Base-by-base conservation (phyloP, 176 grass and related monocot genomes). In the Oryza punctata region DNA sequence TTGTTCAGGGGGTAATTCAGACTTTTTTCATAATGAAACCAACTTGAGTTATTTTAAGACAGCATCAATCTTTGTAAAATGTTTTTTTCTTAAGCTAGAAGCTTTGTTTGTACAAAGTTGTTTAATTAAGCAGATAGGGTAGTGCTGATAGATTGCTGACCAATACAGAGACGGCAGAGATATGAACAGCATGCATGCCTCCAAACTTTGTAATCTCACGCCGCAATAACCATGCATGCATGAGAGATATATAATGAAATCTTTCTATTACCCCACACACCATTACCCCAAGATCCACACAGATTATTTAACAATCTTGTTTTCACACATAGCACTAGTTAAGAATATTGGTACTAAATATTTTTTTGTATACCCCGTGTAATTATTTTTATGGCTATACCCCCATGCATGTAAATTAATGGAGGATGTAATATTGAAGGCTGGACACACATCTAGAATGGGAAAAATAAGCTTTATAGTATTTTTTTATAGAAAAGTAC, bases 191-290 rank as follows among this genome's bases (percentile, higher is more conserved):
- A 83, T 75, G 40, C 10, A 83, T 75, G 24, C 40, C n/a, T 84
- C 64, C 82, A 84, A 84, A 77, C 24, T 77, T 68, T 69, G 64
- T 35, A 76, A 77, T 76, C 72, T 26, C 45, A 43, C 33, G 67
- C 47, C 38, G 5, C 8, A 76, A 67, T 33, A 29, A 76, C 30
- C 61, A 6, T 21, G 10, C 19, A 41, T 61, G 1, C 7, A 57
- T 21, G 2, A 6, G 6, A 50, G 15, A 15, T 15, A 47, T 46
- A 40, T 23, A 3, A 70, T 43, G 35, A 41, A 67, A 57, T 69
- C 63, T 25, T 40, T 41, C 14, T 14, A 30, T 72, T 76, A 41
- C 30, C 63, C 21, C 72, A 40, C 71, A 41, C 72, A 76, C 19
- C 46, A 76, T 77, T 28, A 57, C 41, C 54, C 45, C 43, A 28